Evolutionary conservation across 2,329 filamentous ascomycete genomes (phyloP), one percentile per base, ranked within the genome.

Genomic region (Didymella pomorum): DNA sequence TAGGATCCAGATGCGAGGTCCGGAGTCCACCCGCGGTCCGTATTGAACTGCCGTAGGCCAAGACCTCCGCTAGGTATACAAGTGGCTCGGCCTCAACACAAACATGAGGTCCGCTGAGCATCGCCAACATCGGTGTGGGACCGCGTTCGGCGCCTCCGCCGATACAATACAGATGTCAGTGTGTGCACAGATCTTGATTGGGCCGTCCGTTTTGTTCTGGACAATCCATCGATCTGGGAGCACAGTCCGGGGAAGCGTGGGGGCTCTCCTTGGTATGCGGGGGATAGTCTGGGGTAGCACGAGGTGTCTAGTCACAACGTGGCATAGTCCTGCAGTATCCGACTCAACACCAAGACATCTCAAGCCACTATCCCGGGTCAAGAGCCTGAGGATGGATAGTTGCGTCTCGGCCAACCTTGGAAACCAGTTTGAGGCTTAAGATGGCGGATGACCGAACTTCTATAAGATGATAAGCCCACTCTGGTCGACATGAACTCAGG

Each of bases 81-180:
- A 50, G 55, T 58, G 55, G 55, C 55, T 58, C 42, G 55, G 50
- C 56, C 45, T 58, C 29, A 53, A 46, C 50, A 42, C 44, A 45
- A 48, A 20, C 18, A 31, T 3, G n/a, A 12, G 26, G 11, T 47
- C 26, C 6, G 28, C 48, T 44, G 43, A n/a, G 39, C 49, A 49
- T 39, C 25, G 16, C 35, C 28, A 48, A 12, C 23, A 23, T 44
- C 49, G 48, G 44, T 16, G 25, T 50, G 31, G 16, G 25, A 14
- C 56, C 49, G 49, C 25, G 16, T 26, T 58, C 56, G 50, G 56
- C 31, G 45, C 29, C 20, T 29, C 25, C 29, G 39, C 56, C 56
- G 56, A 53, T 21, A 1, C 21, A 35, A 5, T 23, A 16, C 37
- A 49, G 21, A 12, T 39, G 12, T 20, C 6, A 25, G 11, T 25